Evolutionary conservation across 176 grass and related monocot genomes (phyloP).

Genomic region (Lolium rigidum): DNA sequence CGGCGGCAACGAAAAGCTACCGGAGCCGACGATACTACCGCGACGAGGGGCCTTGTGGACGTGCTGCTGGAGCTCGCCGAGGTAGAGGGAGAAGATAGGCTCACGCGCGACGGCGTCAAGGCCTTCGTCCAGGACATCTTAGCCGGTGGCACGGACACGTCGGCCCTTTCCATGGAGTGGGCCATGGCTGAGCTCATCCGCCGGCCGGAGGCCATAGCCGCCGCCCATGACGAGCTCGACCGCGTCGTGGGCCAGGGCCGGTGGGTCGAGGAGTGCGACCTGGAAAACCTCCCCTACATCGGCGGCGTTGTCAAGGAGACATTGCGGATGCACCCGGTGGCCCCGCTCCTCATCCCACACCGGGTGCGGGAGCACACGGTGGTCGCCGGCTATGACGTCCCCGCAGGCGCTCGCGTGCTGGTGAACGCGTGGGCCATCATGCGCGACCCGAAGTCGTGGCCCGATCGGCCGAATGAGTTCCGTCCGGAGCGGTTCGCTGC

Average conservation of each 20-base stretch:
- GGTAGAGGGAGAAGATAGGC: slow-evolving; percentile 44
- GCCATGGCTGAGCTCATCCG: slow-evolving; percentile 61
- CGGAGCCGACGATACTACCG: background rate
- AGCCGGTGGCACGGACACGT: slow-evolving; percentile 60
- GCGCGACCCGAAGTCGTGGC: slow-evolving; percentile 61
- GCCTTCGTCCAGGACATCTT: slow-evolving; percentile 58
- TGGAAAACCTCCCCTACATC: slow-evolving; percentile 54
- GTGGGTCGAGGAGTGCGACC: slow-evolving; percentile 58
- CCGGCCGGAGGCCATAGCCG: slow-evolving; percentile 7
- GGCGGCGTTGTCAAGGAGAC: slow-evolving; percentile 68
- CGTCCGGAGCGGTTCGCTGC: slow-evolving; percentile 50
- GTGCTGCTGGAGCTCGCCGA: slow-evolving; percentile 54
- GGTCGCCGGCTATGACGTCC: slow-evolving; percentile 62
- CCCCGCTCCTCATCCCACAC: slow-evolving; percentile 58
- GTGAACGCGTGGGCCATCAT: slow-evolving; percentile 67
- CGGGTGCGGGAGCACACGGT: slow-evolving; percentile 44
- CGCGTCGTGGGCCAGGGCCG: slow-evolving; percentile 35
- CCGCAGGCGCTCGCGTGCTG: slow-evolving; percentile 48
- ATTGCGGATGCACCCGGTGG: slow-evolving; percentile 63
- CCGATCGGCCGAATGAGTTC: slow-evolving; percentile 58
- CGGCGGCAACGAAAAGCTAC: background rate
- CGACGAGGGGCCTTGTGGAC: slow-evolving; percentile 51
- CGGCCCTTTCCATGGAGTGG: slow-evolving; percentile 64
- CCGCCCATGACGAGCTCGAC: slow-evolving; percentile 59
- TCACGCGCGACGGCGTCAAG: slow-evolving; percentile 61